phyloP scores from a whole-genome alignment of 75 land plant genomes.

The Cunninghamia lanceolata region DNA sequence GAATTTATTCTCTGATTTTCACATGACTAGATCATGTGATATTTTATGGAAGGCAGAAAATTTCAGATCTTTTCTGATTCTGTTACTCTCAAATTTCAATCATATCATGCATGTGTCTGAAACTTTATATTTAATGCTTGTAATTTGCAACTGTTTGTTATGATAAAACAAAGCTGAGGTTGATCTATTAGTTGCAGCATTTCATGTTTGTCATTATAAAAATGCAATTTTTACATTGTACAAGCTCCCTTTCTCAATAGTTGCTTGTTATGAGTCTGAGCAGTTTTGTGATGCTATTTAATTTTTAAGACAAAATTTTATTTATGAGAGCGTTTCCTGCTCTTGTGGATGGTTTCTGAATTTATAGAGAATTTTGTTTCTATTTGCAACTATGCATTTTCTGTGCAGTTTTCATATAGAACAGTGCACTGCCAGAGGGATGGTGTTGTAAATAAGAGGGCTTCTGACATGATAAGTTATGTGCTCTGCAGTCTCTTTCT shows the following conservation, averaged over 20 bases:
- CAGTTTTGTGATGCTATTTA: background rate
- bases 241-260: background rate
- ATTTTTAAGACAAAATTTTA: background rate
- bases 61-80: background rate
- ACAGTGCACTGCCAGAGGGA: background rate
- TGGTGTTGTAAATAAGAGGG: background rate
- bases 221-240: background rate
- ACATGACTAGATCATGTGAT: background rate
- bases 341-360: background rate
- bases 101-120: background rate
- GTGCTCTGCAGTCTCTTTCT: conserved; percentile 31
- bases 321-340: background rate
- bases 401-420: background rate
- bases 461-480: background rate
- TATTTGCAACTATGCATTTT: background rate
- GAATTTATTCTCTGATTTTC: background rate
- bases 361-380: background rate
- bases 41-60: background rate
- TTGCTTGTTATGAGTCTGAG: background rate
- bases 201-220: background rate
- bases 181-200: background rate
- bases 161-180: background rate
- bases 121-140: background rate
- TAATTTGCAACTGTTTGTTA: background rate
- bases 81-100: background rate